Conservation (phyloP, 768 basidiomycete genomes). For the Boletellus ananas region DNA sequence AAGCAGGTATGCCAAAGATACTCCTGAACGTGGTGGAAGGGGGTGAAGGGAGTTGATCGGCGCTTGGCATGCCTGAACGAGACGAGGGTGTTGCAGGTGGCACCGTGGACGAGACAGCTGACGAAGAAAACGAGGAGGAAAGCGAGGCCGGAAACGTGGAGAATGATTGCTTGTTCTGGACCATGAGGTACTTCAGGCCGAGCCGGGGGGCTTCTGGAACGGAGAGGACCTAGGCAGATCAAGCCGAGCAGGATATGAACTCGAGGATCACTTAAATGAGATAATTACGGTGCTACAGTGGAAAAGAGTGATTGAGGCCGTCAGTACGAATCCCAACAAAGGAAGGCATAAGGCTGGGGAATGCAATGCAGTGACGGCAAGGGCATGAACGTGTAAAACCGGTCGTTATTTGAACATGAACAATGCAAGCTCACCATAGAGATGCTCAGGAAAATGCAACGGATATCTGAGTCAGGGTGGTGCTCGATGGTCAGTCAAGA, state of each 20-base stretch:
- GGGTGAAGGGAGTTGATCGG: conserved; percentile 41
- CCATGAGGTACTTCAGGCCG: conserved; percentile 24
- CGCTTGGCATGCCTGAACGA: conserved; percentile 39
- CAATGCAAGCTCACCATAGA: conserved; percentile 25
- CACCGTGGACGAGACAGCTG: conserved; percentile 40
- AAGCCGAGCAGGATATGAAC: conserved; percentile 23
- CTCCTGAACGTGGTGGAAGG: conserved; percentile 35
- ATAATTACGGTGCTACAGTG: conserved; percentile 28
- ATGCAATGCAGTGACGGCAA: conserved; percentile 25
- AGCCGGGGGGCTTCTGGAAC: conserved; percentile 18
- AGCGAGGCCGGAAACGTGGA: conserved; percentile 40
- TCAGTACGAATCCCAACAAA: conserved; percentile 15
- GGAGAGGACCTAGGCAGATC: conserved; percentile 19
- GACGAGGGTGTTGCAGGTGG: conserved; percentile 35
- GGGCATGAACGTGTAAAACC: conserved; percentile 20
- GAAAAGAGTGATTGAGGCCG: conserved; percentile 8
- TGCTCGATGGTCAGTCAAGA: conserved; percentile 25
- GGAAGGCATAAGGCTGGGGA: conserved; percentile 9
- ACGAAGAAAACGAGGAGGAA: conserved; percentile 44
- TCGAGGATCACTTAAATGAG: conserved; percentile 27
- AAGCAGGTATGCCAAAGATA: conserved; percentile 26
- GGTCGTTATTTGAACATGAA: conserved; percentile 1
- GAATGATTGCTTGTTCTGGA: conserved; percentile 36
- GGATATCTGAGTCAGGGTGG: conserved; percentile 5
- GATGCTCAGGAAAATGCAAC: conserved; percentile 12